Base-by-base conservation (phyloP, 1,284 basidiomycete species). In the Austroboletus sp. region DNA sequence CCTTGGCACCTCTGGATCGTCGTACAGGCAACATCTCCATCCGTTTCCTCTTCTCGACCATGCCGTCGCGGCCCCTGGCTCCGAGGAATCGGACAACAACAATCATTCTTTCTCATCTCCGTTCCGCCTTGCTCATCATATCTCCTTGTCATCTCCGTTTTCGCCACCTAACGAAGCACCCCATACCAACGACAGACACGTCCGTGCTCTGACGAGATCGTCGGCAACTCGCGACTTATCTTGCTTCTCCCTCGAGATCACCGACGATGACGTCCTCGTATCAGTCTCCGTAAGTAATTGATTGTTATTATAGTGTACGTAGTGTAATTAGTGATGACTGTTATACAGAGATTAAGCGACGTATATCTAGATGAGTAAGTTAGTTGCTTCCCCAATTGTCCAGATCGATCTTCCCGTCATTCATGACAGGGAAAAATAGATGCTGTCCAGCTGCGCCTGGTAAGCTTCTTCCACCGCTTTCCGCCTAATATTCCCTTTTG, bases 401-500 rank as follows among this genome's bases (percentile, higher is more conserved):
- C 23, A 15, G 19, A 29, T 42, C 26, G 19, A 25, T 40, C 26
- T 21, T 52, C 36, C 10, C 13, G 3, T 46, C 23, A 13, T 40
- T 60, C 45, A 62, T 31, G 33, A 44, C 41, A 63, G 42, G 42
- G 58, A 54, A 48, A 50, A 65, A 54, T 76, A 80, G 25, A 79
- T 68, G 44, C 64, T 56, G 57, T 83, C 79, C n/a, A 84, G 68
- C 37, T 72, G 65, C 17, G 53, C 53, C 57, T 70, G 70, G 65
- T 75, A 80, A 8, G 65, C 53, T 34, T 79, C 76, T 61, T 84
- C 80, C 23, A 82, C 79, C 16, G 78, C 80, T 48, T 69, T 70
- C 48, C 80, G 74, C 38, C 82, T 71, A 52, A 84, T 78, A 55
- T 85, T 84, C 29, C 81, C 82, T 61, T 85, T 85, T 16, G 80